Conservation (phyloP, 129 eudicot genomes). For the Gnaphalium uliginosum region DNA sequence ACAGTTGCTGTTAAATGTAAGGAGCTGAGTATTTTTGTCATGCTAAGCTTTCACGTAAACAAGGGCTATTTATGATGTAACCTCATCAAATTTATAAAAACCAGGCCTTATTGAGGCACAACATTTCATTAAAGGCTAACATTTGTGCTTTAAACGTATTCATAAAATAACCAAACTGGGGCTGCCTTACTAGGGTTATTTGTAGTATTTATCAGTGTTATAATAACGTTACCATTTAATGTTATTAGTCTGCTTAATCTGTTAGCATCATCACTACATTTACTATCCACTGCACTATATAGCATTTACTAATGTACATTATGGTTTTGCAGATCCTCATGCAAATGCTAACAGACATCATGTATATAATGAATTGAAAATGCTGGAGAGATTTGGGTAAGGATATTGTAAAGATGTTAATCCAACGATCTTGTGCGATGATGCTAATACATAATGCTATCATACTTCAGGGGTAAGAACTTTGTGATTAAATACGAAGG, state of each 20-base stretch:
- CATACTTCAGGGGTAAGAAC: slow-evolving; percentile 71
- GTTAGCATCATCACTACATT: slow-evolving; percentile 1
- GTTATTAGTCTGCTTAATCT: slow-evolving; percentile 12
- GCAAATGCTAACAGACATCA: slow-evolving; percentile 71
- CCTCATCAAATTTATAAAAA: neutral
- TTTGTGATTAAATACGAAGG: slow-evolving; percentile 85
- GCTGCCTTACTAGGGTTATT: slow-evolving; percentile 3
- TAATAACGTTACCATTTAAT: neutral
- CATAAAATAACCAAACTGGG: slow-evolving; percentile 13
- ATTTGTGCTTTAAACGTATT: slow-evolving; percentile 14
- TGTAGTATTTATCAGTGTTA: slow-evolving; percentile 11
- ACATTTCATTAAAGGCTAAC: slow-evolving; percentile 4
- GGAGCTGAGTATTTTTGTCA: slow-evolving; percentile 29
- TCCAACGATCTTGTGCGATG: slow-evolving; percentile 3
- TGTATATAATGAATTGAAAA: slow-evolving; percentile 78
- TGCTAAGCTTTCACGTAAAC: neutral
- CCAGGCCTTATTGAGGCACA: neutral
- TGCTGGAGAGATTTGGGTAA: slow-evolving; percentile 96
- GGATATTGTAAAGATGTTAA: slow-evolving; percentile 18
- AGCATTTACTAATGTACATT: slow-evolving; percentile 19
- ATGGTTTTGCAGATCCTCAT: slow-evolving; percentile 79
- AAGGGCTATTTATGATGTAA: slow-evolving; percentile 8
- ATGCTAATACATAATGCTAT: slow-evolving; percentile 19
- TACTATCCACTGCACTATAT: neutral
- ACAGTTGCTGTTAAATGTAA: slow-evolving; percentile 93